phyloP scores from a whole-genome alignment of 2,329 filamentous ascomycete genomes.

The Lecanoromycetidae sp. region DNA sequence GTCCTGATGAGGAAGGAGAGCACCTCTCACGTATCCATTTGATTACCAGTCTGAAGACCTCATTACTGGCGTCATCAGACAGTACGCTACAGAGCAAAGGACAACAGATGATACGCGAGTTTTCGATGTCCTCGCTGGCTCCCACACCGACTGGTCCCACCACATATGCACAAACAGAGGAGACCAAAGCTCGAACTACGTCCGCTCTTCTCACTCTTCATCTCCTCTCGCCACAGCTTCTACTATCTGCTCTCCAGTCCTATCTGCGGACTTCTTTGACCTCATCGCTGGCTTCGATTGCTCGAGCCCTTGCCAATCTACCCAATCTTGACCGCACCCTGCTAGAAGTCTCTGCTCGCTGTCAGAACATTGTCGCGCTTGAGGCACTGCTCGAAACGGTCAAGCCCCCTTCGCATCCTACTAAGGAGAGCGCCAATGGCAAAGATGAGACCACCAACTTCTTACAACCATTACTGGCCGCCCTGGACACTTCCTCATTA shows the following conservation, averaged over 20 bases:
- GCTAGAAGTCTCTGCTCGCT: conserved; percentile 67
- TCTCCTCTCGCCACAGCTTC: conserved; percentile 64
- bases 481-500: conserved; percentile 78
- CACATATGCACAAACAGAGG: conserved; percentile 54
- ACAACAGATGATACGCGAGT: conserved; percentile 71
- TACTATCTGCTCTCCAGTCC: conserved; percentile 64
- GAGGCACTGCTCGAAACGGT: conserved; percentile 62
- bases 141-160: conserved; percentile 39
- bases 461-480: conserved; percentile 57
- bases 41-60: conserved; percentile 56
- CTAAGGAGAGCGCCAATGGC: conserved; percentile 10
- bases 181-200: conserved; percentile 59
- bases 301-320: conserved; percentile 64
- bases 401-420: conserved; percentile 33
- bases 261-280: conserved; percentile 75
- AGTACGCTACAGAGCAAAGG: conserved; percentile 58
- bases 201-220: conserved; percentile 69
- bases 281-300: conserved; percentile 61
- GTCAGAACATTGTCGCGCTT: conserved; percentile 82
- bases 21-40: conserved; percentile 63
- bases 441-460: conserved; percentile 36
- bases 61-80: conserved; percentile 60
- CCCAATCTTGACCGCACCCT: conserved; percentile 73
- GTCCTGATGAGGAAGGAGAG: conserved; percentile 60
- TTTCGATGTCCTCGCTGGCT: conserved; percentile 54